Base-by-base conservation (phyloP, 2,329 filamentous ascomycete species). In the Lachnellula arida region DNA sequence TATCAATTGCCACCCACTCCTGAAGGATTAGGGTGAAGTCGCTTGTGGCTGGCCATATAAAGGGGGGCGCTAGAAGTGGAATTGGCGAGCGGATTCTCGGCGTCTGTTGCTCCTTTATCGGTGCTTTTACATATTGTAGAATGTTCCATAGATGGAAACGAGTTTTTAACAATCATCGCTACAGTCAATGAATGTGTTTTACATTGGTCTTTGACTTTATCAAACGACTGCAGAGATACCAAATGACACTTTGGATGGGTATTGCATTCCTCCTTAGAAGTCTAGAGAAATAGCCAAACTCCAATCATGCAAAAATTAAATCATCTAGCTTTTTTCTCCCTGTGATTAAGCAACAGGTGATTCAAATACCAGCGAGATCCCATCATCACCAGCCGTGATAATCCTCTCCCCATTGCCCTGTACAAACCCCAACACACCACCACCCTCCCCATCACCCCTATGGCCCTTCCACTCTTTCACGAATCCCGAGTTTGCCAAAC, bases 381-480 rank as follows among this genome's bases (percentile, higher is more conserved):
- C 81, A 69, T 99, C 94, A 74, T 99, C 94, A 23, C 94, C 94
- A 2, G 91, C 94, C 5, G 94, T 97, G 4, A 96, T 81, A 49
- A 97, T 78, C 62, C 85, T 80, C 71, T 85, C 82, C 0, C 90
- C 90, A 70, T 86, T 80, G 6, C 86, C 85, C 73, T 97, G 91
- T 51, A 96, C 92, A 69, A 97, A 99, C 0, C 88, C 92, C 64
- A 97, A 74, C 8, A 97, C 87, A 52, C 93, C 93, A 35, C 92
- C 93, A 22, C 91, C 87, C 74, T 94, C 90, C 12, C 91, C 88
- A 68, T 89, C 84, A 32, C 92, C 86, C 65, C 89, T 72, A 71
- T 99, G 94, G 0, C 94, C 94, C 72, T 81, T 91, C 92, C 92
- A 97, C 73, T 97, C 92, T 61, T 86, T 87, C 23, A 90, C 75